Evolutionary conservation across 169 alveolate species (phyloP).

Genomic region (Blepharisma undulans): DNA sequence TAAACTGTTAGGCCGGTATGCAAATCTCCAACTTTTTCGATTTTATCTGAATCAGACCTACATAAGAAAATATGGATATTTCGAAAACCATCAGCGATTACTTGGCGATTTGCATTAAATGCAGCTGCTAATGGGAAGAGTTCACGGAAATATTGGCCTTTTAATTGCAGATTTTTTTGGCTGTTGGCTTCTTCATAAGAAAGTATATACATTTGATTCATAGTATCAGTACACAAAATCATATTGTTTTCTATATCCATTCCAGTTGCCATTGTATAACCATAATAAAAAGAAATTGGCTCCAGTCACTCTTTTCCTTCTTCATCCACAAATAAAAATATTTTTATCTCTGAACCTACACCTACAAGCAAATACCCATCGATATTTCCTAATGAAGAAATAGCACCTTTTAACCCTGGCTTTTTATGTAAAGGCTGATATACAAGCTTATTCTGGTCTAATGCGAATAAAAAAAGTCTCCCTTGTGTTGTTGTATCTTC

Average conservation of each 20-base stretch:
- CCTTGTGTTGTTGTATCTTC: conserved; percentile 30
- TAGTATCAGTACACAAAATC: conserved; percentile 25
- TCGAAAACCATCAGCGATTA: conserved; percentile 35
- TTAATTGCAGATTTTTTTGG: conserved; percentile 11
- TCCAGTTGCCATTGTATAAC: conserved; percentile 36
- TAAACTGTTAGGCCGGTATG: conserved; percentile 28
- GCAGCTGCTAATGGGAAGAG: conserved; percentile 15
- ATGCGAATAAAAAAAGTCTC: conserved; percentile 10
- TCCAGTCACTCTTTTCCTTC: conserved; percentile 30
- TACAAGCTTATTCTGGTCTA: conserved; percentile 4
- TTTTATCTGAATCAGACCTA: background rate
- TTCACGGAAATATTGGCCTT: conserved; percentile 28
- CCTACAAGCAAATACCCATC: conserved; percentile 36
- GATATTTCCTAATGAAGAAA: conserved; percentile 6
- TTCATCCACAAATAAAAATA: conserved; percentile 32
- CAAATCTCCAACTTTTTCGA: conserved; percentile 36
- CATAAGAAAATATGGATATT: conserved; percentile 10
- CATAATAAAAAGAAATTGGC: conserved; percentile 41
- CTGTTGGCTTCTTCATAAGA: conserved; percentile 32
- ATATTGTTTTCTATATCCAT: background rate
- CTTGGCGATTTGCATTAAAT: background rate
- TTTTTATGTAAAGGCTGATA: background rate
- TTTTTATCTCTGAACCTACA: conserved; percentile 28
- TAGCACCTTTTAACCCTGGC: conserved; percentile 36
- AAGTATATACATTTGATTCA: conserved; percentile 12